These are phyloP conservation scores for Posidonia oceanica DNA, from an alignment of 116 monocot species.

Conservation along the genomic window DNA sequence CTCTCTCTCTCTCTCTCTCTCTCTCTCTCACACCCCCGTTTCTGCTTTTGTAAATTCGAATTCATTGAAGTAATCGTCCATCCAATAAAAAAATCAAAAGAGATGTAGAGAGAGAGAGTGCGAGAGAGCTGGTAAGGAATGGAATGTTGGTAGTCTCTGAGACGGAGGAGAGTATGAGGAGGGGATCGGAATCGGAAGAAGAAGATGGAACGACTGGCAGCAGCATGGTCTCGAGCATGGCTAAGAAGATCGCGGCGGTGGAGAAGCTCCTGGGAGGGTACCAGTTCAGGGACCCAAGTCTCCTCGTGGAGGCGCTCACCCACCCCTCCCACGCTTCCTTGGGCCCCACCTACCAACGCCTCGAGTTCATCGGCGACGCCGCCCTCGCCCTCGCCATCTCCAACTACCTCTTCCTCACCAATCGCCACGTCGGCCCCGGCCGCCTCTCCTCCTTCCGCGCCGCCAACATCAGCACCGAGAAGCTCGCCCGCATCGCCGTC, in stretches of 20 bases:
- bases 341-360: conserved; percentile 13
- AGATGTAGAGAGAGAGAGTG: too few relatives aligned
- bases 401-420: conserved; percentile 13
- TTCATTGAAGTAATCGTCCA: too few relatives aligned
- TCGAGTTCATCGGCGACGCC: conserved; percentile 36
- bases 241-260: conserved; percentile 7
- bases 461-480: conserved; percentile 44
- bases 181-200: too few relatives aligned
- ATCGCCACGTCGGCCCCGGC: conserved; percentile 10
- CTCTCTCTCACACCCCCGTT: too few relatives aligned
- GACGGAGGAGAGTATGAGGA: too few relatives aligned
- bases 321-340: conserved; percentile 11
- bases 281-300: conserved; percentile 12
- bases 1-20: too few relatives aligned
- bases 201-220: too few relatives aligned
- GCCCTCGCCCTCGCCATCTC: conserved; percentile 16
- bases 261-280: conserved; percentile 13
- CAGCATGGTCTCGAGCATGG: background rate
- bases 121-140: too few relatives aligned
- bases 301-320: conserved; percentile 27
- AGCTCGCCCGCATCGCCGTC: conserved; percentile 37
- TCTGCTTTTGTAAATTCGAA: too few relatives aligned
- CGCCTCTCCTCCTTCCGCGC: conserved; percentile 17
- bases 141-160: too few relatives aligned
- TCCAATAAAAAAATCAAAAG: too few relatives aligned